phyloP scores from a whole-genome alignment of 106 monocot species.

The Hemerocallis citrina region DNA sequence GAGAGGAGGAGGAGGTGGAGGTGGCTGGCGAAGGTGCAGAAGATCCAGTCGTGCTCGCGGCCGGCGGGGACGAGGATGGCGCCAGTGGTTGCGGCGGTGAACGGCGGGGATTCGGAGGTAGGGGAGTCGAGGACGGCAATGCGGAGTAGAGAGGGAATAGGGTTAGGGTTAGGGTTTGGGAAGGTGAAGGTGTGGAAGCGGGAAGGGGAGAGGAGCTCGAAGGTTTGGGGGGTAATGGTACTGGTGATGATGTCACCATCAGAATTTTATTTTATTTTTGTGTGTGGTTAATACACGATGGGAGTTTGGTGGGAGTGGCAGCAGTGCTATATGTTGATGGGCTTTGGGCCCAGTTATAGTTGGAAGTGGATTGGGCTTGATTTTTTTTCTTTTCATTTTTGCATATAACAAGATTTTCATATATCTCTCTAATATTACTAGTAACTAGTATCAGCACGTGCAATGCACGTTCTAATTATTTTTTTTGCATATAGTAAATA shows the following conservation, averaged over 20 bases:
- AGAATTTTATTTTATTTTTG: too few relatives aligned
- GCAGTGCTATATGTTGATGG: too few relatives aligned
- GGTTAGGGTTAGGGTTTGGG: conserved; percentile 29
- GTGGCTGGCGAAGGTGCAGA: conserved; percentile 55
- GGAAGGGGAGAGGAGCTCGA: conserved; percentile 39
- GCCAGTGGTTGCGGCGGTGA: conserved; percentile 19
- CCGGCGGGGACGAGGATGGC: conserved; percentile 57
- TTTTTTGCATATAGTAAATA: too few relatives aligned
- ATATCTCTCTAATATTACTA: too few relatives aligned
- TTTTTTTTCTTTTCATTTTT: too few relatives aligned
- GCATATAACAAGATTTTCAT: too few relatives aligned
- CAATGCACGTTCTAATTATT: too few relatives aligned
- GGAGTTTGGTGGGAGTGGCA: too few relatives aligned
- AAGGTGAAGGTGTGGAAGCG: conserved; percentile 57
- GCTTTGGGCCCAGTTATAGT: too few relatives aligned
- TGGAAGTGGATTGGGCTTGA: too few relatives aligned
- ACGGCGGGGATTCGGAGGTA: conserved; percentile 5
- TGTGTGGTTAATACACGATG: too few relatives aligned
- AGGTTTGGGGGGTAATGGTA: conserved; percentile 5
- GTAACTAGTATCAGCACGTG: too few relatives aligned
- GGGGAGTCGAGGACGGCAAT: conserved; percentile 78
- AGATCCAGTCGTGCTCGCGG: conserved; percentile 72
- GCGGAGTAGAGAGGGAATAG: conserved; percentile 25
- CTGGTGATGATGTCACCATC: not conserved
- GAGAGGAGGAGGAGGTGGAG: conserved; percentile 60